Evolutionary conservation across 2,329 filamentous ascomycete species (phyloP).

Genomic region (Fusarium euwallaceae): DNA sequence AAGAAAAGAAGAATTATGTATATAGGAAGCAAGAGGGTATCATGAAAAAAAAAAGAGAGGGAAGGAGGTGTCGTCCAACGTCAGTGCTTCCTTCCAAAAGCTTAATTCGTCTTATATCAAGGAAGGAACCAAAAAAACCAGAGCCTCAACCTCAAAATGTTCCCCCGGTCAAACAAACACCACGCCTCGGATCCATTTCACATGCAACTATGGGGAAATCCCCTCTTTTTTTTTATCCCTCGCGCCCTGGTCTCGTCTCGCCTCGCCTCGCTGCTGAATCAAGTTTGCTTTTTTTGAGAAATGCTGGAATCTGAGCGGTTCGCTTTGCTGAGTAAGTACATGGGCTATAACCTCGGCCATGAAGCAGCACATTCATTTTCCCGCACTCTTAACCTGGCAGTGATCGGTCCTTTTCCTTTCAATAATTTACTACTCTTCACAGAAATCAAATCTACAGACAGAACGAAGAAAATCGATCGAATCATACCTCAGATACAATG

Average conservation of each 20-base stretch:
- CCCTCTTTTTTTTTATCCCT: background rate
- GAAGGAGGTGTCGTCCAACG: background rate
- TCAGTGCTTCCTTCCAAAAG: background rate
- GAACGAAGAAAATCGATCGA: background rate
- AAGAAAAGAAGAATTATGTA: background rate
- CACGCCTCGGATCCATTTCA: conserved; percentile 22
- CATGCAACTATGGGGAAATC: conserved; percentile 10
- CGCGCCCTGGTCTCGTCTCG: background rate
- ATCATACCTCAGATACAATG: background rate
- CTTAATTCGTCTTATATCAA: background rate
- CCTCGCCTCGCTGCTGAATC: conserved; percentile 8
- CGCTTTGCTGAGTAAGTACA: conserved; percentile 36
- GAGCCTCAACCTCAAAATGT: conserved; percentile 21
- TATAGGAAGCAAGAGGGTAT: background rate
- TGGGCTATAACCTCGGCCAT: conserved; percentile 36
- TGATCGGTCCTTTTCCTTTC: conserved; percentile 26
- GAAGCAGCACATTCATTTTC: conserved; percentile 26
- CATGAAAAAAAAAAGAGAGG: background rate
- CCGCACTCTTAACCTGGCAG: conserved; percentile 35
- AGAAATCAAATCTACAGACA: background rate
- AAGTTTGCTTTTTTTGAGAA: conserved; percentile 25
- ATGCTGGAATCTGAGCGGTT: conserved; percentile 33
- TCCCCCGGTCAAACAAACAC: conserved; percentile 9
- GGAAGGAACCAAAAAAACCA: conserved; percentile 2
- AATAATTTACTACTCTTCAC: conserved; percentile 9